Evolutionary conservation across 805 yeast species (phyloP).

Genomic region (Yamadazyma takamatsuzukensis): DNA sequence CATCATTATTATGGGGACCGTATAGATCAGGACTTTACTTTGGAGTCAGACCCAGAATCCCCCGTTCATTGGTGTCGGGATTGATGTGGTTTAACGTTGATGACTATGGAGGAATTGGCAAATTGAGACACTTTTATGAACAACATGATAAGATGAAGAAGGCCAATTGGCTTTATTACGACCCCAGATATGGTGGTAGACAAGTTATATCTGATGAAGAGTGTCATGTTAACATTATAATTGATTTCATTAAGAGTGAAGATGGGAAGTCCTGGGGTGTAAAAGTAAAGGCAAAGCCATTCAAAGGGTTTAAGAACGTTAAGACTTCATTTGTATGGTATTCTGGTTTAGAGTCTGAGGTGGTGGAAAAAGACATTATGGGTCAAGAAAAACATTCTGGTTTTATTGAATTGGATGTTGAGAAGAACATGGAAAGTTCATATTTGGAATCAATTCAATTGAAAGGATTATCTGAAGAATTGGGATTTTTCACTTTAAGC

Average conservation of each 20-base stretch:
- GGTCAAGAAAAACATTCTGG: conserved; percentile 10
- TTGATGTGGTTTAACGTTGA: conserved; percentile 84
- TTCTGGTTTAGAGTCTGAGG: conserved; percentile 67
- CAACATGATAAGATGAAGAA: conserved; percentile 65
- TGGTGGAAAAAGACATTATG: conserved; percentile 6
- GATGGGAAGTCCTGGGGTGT: conserved; percentile 80
- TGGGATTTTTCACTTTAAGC: conserved; percentile 61
- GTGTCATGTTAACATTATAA: conserved; percentile 56
- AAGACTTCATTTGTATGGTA: conserved; percentile 73
- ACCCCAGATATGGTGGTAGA: conserved; percentile 83
- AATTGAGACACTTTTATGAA: conserved; percentile 71
- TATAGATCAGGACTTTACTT: conserved; percentile 82
- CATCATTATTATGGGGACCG: conserved; percentile 74
- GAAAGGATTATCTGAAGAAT: conserved; percentile 50
- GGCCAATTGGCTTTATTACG: conserved; percentile 86
- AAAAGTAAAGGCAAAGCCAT: conserved; percentile 64
- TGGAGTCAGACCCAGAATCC: conserved; percentile 81
- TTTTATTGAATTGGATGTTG: conserved; percentile 9
- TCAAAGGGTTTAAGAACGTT: conserved; percentile 42
- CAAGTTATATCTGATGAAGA: conserved; percentile 69
- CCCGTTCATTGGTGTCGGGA: conserved; percentile 72
- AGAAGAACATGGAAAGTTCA: conserved; percentile 19
- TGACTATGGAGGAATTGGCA: conserved; percentile 46
- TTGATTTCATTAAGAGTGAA: conserved; percentile 70
- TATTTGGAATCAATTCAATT: conserved; percentile 38